Evolutionary conservation across 129 eudicot species (phyloP), one percentile per base, ranked within the genome.

Genomic region (Smallanthus sonchifolius): DNA sequence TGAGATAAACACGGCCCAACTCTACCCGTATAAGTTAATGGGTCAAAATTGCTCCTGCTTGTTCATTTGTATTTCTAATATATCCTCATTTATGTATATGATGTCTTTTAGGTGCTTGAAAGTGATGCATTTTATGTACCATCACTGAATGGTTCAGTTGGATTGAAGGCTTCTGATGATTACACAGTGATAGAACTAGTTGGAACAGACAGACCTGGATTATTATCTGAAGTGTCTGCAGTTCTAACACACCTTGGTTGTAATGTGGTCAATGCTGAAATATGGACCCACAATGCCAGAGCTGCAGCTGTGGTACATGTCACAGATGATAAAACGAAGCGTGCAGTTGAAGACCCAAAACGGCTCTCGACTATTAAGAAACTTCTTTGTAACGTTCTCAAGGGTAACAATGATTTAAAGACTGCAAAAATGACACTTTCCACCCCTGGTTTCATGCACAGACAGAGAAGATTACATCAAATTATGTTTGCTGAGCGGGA

Each of bases 301-400:
- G 98, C 98, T 57, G 98, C 98, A 67, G 97, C 98, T 6, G 97
- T 93, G 36, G 97, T 93, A 28, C 88, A 88, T 48, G 98, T 93
- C 7, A 84, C 92, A 5, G 97, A 93, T 80, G 79, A 78, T 32
- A 59, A 80, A 43, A 81, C 86, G 4, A 85, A 87, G 43, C 62
- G 81, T 70, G 95, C 98, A n/a, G 83, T 93, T 67, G 81, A 88
- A 69, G 98, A 93, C 73, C 91, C 89, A 13, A 90, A 86, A 51
- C 83, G 91, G 64, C 92, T 90, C 63, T 84, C 72, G 14, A 77
- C 77, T 3, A 93, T 90, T 30, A 81, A 83, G 80, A 81, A 88
- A 67, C 85, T 90, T 14, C 92, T 93, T 15, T 78, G 88, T 78
- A 85, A 86, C 81, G 89, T 90, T 55, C 95, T 93, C 45, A 93